Evolutionary conservation across 1,139 yeast species (phyloP), one percentile per base, ranked within the genome.

Genomic region (Meyerozyma guilliermondii): DNA sequence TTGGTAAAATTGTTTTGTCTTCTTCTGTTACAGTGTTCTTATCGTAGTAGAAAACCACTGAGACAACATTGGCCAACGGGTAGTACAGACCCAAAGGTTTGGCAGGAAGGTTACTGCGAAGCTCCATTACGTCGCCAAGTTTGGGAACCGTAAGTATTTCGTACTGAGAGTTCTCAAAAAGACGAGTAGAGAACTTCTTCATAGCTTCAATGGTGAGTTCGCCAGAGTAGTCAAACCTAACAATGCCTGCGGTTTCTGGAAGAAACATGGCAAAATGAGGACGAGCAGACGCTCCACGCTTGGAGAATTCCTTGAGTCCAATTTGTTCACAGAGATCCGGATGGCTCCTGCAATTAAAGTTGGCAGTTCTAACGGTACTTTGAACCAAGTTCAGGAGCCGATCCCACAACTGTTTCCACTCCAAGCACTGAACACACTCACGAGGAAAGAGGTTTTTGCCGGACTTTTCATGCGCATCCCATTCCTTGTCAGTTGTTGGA

Each of bases 1-100:
- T 74, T 2, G 83, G 81, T 46, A 85, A 64, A 7, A 83, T 62
- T 24, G 74, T 74, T 50, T 71, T 71, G 58, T 85, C 92, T 55
- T 84, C 92, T 2, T 68, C 67, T 1, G 78, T 70, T 2, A 66
- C 65, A 0, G 78, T 71, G 10, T 68, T 68, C 5, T 67, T 63
- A 49, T 83, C 83, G 56, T 76, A 81, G 38, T 72, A 66, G 50
- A 74, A 81, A 3, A 85, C 74, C 40, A 83, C 66, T 4, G 78
- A 64, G 1, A 79, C 63, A 45, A 64, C 64, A 51, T 66, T 68
- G 13, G 65, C 59, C 43, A 73, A 64, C 2, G 80, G 77, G 46
- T 67, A 68, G 40, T 64, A 65, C n/a, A 51, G 59, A 27, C 60
- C 60, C 41, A 60, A 58, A 8, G 69, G 71, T 35, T 59, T 55